Evolutionary conservation across 23 red algal genomes (phyloP).

Genomic region (Gracilaria vermiculophylla): DNA sequence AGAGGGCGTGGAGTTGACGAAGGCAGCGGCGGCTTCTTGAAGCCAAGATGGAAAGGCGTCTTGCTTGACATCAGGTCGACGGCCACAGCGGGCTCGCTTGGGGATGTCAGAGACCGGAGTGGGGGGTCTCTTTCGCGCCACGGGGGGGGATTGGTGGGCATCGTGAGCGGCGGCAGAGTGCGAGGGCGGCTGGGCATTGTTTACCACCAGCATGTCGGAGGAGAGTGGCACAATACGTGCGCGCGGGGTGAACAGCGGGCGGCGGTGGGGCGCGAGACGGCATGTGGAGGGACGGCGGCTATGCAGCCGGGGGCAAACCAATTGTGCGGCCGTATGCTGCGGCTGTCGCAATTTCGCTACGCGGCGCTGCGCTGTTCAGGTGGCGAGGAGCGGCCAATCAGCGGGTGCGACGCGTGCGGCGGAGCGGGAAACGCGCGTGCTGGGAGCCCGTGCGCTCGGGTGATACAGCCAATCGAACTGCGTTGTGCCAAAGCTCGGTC

Average conservation of each 20-base stretch:
- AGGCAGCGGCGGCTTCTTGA: slow-evolving; percentile 52
- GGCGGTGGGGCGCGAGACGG: neutral
- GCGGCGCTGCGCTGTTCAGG: slow-evolving; percentile 2
- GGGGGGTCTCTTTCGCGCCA: neutral
- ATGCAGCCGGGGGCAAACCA: neutral
- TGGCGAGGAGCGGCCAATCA: slow-evolving; percentile 6
- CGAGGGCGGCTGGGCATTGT: neutral
- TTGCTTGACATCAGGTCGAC: slow-evolving; percentile 19
- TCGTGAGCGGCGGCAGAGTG: neutral
- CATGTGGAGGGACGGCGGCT: neutral
- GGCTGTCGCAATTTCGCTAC: neutral
- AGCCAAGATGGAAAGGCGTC: slow-evolving; percentile 50
- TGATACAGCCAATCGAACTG: slow-evolving; percentile 27
- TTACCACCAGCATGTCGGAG: neutral
- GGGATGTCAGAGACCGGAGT: neutral
- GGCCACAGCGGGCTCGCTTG: slow-evolving; percentile 19
- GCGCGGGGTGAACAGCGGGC: neutral
- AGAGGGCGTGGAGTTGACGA: slow-evolving; percentile 34
- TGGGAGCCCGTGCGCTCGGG: neutral
- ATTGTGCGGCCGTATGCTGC: neutral
- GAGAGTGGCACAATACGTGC: too few species aligned
- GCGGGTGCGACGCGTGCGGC: neutral
- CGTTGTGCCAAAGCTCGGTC: slow-evolving; percentile 1
- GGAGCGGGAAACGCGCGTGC: neutral
- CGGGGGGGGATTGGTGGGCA: neutral